Percentiles rank a stretch among this genome's conserved stretches.
phyloP scores from a whole-genome alignment of 495 filamentous ascomycete species.

The Tuber aestivum region DNA sequence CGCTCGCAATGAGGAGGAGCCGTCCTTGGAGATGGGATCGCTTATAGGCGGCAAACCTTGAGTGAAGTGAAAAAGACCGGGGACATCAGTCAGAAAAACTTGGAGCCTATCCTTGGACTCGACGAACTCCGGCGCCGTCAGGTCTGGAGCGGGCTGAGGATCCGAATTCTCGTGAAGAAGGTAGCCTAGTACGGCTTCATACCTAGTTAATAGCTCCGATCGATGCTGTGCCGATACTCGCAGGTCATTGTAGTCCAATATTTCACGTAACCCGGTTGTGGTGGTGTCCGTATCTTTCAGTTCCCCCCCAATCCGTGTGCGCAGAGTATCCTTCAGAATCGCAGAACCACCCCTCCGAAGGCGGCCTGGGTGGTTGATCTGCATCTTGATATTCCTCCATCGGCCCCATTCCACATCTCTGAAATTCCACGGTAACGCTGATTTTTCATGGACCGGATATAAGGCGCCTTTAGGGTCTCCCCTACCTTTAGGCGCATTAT shows the following conservation, averaged over 20 bases:
- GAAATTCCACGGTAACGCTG: conserved; percentile 35
- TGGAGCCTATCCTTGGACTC: conserved; percentile 22
- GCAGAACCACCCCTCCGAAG: not conserved
- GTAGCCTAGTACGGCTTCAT: conserved; percentile 29
- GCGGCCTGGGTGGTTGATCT: not conserved
- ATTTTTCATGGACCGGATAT: conserved; percentile 27
- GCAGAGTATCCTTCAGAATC: not conserved
- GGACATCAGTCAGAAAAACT: conserved; percentile 37
- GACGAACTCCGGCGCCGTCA: conserved; percentile 16
- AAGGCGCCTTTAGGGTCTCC: conserved; percentile 23
- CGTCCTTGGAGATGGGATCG: not conserved
- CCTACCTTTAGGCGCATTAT: conserved; percentile 13
- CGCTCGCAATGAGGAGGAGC: not conserved
- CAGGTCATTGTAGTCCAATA: conserved; percentile 18
- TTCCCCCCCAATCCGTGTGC: not conserved
- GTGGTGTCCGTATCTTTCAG: not conserved
- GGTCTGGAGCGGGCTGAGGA: not conserved
- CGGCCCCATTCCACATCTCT: conserved; percentile 36
- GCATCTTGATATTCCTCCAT: conserved; percentile 33
- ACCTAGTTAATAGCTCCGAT: conserved; percentile 12
- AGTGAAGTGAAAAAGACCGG: conserved; percentile 29
- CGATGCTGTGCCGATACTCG: conserved; percentile 6
- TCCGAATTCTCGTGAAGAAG: conserved; percentile 29
- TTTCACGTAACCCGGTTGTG: conserved; percentile 10
- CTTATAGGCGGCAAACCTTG: not conserved